Base-by-base conservation (phyloP, 139 green algal genomes). In the Edaphochlamys debaryana region DNA sequence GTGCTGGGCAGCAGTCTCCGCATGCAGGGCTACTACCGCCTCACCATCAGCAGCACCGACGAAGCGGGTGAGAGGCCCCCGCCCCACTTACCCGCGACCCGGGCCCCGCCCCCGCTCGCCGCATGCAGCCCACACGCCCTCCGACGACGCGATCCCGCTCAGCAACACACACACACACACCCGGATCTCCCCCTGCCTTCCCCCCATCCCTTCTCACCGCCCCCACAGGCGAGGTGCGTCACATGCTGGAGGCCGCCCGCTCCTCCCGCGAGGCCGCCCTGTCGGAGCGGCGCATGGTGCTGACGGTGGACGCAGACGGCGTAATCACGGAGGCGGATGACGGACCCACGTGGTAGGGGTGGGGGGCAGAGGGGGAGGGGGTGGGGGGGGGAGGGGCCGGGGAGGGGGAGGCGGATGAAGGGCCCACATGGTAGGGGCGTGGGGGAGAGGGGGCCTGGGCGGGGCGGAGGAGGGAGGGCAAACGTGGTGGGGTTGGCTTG, bases 241-340 rank as follows among this genome's bases (percentile, higher is more conserved):
- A 82, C 45, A 27, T 82, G 45, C 27, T 82, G 32, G 76, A 82
- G 63, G 76, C 63, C 1, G 15, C n/a, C 23, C 42, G 42, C 11
- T 72, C 56, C 34, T 52, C 9, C 25, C 76, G 76, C 2, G 62
- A 82, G 76, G 63, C 20, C 20, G 76, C 76, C 20, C 34, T 82
- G 19, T 29, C 62, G 9, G 76, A 82, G 63, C 76, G 76, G 76
- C 76, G 76, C 29, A 62, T 82, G 62, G 76, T 82, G 76, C 76
- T 82, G 62, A 82, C 76, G 76, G 76, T 82, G 76, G 76, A 82
- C 32, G 76, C 76, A 1, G 76, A 82, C 42, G 76, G 76, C 2
- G 4, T 82, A 17, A 63, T 82, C 62, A 82, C 76, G 34, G 76
- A 82, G 42, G 76, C 50, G 63, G 76, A 82, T 15, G 76, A 82